Evolutionary conservation across 1,139 yeast species (phyloP), one percentile per base, ranked within the genome.

Genomic region (Groenewaldozyma auringiensis): DNA sequence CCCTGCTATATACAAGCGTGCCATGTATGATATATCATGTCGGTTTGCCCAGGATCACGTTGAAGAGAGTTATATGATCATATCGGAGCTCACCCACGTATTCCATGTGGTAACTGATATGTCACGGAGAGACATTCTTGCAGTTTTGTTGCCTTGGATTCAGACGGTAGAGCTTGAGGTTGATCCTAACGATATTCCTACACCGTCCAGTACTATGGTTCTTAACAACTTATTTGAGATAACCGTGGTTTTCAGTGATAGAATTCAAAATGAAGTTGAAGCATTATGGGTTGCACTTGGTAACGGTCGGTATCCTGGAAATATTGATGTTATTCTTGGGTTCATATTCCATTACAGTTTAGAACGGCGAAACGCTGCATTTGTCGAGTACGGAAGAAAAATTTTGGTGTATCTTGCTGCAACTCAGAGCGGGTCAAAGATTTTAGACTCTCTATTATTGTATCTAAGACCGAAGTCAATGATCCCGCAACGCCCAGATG

Each of bases 261-360:
- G 72, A 14, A 78, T 86, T 55, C 85, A 86, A 42, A 83, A 83
- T 56, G 96, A 88, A 56, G 86, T 92, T 8, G 97, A 89, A 61
- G 94, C 95, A 0, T 65, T 92, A 34, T 94, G 99, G 99, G 87
- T 85, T 2, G 94, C 96, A 0, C 69, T 92, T 34, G 95, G 94
- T 1, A 79, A 79, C 45, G 83, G 82, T 3, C 70, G 72, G n/a
- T 75, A 76, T 34, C 73, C 79, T 9, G 74, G 72, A 9, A 89
- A 92, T 57, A 81, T 83, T 33, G 81, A 81, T 47, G 79, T 78
- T 6, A 83, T 88, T 17, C 65, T 86, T 56, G 85, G 81, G 41
- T 92, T 79, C 57, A 70, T 88, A 35, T 71, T 87, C 43, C 72
- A 71, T 29, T 78, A 81, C 40, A 82, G 95, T 39, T 69, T 89